phyloP scores from a whole-genome alignment of 2,329 filamentous ascomycete species.

The Daldinia eschscholtzii region DNA sequence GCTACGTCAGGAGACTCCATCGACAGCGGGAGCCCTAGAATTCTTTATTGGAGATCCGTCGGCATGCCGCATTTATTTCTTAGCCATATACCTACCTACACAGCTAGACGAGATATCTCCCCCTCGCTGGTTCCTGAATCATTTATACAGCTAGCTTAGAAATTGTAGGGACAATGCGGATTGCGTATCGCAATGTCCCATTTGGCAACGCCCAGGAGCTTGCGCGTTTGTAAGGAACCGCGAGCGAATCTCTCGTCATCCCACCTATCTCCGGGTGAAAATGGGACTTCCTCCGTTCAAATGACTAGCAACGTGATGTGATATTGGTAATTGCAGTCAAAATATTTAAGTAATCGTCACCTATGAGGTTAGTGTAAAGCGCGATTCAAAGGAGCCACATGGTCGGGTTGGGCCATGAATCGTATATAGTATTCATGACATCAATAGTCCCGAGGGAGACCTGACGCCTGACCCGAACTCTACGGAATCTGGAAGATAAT shows the following conservation, averaged over 20 bases:
- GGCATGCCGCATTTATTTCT: not conserved
- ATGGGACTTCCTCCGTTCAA: not conserved
- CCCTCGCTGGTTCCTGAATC: constrained; percentile 11
- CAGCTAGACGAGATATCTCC: not conserved
- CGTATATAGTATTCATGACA: constrained; percentile 25
- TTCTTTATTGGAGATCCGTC: constrained; percentile 1
- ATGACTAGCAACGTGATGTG: not conserved
- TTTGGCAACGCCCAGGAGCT: not conserved
- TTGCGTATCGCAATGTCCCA: constrained; percentile 2
- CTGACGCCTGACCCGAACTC: not conserved
- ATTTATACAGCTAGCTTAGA: constrained; percentile 4
- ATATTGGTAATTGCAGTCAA: constrained; percentile 3
- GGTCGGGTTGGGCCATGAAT: constrained; percentile 22
- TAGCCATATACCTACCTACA: constrained; percentile 2
- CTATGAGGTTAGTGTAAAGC: constrained; percentile 24
- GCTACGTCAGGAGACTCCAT: constrained; percentile 12
- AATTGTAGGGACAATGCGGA: not conserved
- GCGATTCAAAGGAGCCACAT: constrained; percentile 17
- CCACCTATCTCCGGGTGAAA: not conserved
- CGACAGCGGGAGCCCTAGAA: not conserved
- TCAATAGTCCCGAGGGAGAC: constrained; percentile 9
- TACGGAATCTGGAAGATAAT: not conserved
- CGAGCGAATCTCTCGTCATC: constrained; percentile 1
- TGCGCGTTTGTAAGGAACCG: not conserved
- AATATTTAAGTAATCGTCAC: constrained; percentile 18